A percentile compares a stretch with the other conserved stretches of the same genome.
Evolutionary conservation across 768 basidiomycete species (phyloP).

Genomic region (Dioszegia aurantiaca): DNA sequence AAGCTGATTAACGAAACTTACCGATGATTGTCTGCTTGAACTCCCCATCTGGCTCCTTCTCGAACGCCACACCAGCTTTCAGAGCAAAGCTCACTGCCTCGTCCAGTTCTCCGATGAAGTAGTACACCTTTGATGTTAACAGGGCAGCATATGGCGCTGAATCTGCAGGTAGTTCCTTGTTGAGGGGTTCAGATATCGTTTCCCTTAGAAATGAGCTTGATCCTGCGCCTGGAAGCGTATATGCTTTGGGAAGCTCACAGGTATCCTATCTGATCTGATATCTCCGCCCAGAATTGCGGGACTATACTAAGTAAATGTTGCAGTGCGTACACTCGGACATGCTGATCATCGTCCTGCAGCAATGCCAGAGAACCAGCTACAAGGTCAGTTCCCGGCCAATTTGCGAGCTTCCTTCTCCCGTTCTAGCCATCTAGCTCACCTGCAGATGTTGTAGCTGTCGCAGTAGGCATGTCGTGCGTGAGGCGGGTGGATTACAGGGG

Average conservation of each 20-base stretch:
- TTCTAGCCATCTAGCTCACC: slow-evolving; percentile 27
- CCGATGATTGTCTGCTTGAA: slow-evolving; percentile 93
- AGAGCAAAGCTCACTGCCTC: slow-evolving; percentile 95
- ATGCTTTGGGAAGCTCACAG: slow-evolving; percentile 64
- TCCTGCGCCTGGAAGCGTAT: background rate
- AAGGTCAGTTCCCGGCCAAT: slow-evolving; percentile 33
- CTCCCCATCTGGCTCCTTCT: slow-evolving; percentile 64
- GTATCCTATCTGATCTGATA: slow-evolving; percentile 84
- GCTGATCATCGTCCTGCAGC: slow-evolving; percentile 73
- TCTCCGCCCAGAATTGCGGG: slow-evolving; percentile 96
- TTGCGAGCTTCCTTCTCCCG: background rate
- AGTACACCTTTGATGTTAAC: slow-evolving; percentile 96
- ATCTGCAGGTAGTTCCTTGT: slow-evolving; percentile 63
- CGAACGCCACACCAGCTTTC: slow-evolving; percentile 81
- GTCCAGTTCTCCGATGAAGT: slow-evolving; percentile 90
- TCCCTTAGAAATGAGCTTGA: slow-evolving; percentile 60
- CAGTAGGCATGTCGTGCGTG: slow-evolving; percentile 28
- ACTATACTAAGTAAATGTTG: slow-evolving; percentile 76
- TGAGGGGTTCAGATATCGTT: slow-evolving; percentile 75
- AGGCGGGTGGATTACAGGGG: background rate
- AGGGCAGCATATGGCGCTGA: slow-evolving; percentile 81
- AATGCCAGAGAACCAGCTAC: slow-evolving; percentile 88
- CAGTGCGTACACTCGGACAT: slow-evolving; percentile 89
- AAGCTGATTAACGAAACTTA: slow-evolving; percentile 56
- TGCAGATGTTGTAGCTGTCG: slow-evolving; percentile 44